Evolutionary conservation across 768 basidiomycete species (phyloP).

Genomic region (Sarcodon aspratus): DNA sequence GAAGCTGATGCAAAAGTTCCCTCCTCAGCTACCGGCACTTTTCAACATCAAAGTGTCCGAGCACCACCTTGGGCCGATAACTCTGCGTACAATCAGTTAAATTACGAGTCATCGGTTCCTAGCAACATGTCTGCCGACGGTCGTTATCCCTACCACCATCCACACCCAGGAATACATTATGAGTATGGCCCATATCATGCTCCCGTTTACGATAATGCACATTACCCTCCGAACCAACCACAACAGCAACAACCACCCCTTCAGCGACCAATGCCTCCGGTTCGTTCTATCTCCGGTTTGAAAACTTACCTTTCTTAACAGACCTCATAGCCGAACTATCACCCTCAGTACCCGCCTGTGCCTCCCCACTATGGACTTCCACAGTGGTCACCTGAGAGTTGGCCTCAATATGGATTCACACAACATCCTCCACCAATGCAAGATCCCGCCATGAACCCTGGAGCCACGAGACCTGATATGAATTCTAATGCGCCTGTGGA

Average conservation of each 20-base stretch:
- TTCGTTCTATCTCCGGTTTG: conserved; percentile 5
- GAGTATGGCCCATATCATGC: conserved; percentile 34
- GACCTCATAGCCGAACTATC: conserved; percentile 8
- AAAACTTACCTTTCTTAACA: conserved; percentile 5
- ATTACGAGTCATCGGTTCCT: too few relatives aligned
- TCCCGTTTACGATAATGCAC: conserved; percentile 5
- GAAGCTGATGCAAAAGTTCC: too few relatives aligned
- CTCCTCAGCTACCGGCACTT: too few relatives aligned
- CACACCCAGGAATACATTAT: conserved; percentile 28
- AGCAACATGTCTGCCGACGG: conserved; percentile 35
- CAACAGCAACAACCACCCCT: conserved; percentile 13
- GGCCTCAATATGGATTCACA: conserved; percentile 17
- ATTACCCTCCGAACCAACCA: conserved; percentile 16
- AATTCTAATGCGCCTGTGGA: too few relatives aligned
- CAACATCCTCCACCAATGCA: too few relatives aligned
- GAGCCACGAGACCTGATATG: too few relatives aligned
- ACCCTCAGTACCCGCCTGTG: conserved; percentile 17
- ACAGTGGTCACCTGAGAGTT: conserved; percentile 30
- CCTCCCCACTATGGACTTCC: conserved; percentile 16
- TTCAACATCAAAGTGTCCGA: too few relatives aligned
- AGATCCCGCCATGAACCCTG: too few relatives aligned
- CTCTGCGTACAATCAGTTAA: too few relatives aligned
- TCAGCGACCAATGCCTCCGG: conserved; percentile 16
- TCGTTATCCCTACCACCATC: conserved; percentile 43
- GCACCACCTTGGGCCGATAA: too few relatives aligned